phyloP scores from a whole-genome alignment of 345 rosid species.

The Hibiscus trionum region DNA sequence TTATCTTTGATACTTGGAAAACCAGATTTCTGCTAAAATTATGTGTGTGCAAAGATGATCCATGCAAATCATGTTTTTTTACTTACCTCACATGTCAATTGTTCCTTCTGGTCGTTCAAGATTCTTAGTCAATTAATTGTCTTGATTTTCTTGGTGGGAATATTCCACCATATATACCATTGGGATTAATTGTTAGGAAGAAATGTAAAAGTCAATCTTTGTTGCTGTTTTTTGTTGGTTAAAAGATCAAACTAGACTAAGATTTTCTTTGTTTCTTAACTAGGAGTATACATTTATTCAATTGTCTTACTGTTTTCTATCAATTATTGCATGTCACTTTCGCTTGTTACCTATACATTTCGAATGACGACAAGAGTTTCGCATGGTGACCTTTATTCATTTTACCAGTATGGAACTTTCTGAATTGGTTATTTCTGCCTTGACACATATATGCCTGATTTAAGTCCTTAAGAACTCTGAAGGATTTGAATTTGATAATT shows the following conservation, averaged over 20 bases:
- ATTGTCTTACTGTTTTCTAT: background rate
- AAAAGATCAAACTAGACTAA: background rate
- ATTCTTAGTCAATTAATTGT: conserved; percentile 2
- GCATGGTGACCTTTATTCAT: background rate
- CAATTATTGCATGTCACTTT: background rate
- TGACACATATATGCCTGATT: background rate
- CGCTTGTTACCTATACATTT: background rate
- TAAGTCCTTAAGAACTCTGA: background rate
- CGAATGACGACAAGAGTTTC: background rate
- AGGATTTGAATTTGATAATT: background rate
- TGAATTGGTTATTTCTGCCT: background rate
- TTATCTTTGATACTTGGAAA: background rate
- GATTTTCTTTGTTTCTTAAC: background rate
- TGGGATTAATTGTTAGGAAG: conserved; percentile 15
- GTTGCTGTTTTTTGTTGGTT: conserved; percentile 16
- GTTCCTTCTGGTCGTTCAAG: conserved; percentile 15
- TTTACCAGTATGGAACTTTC: background rate
- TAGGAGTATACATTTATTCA: background rate
- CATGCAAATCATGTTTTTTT: conserved; percentile 1
- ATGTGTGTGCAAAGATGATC: background rate
- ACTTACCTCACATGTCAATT: conserved; percentile 20
- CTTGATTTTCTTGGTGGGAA: conserved; percentile 21
- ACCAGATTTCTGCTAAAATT: background rate
- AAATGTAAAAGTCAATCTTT: conserved; percentile 27
- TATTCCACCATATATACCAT: conserved; percentile 30